Percentiles rank a stretch among this genome's conserved stretches.
These are phyloP conservation scores for Vanderwaltozyma polyspora DNA, from an alignment of 805 yeast genomes.

Conservation along the genomic window DNA sequence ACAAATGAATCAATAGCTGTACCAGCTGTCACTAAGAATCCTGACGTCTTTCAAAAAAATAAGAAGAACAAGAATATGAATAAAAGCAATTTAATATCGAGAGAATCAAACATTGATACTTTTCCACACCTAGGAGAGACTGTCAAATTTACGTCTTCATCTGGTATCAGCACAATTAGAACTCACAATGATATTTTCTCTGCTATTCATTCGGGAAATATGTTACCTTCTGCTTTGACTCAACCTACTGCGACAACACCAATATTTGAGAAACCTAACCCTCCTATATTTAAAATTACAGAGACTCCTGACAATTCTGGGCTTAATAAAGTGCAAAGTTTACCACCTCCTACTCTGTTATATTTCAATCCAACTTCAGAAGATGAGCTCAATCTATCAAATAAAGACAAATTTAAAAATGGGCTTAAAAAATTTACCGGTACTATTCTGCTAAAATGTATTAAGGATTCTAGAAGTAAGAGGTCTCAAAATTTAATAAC, in stretches of 20 bases:
- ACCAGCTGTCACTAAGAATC: background rate
- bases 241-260: background rate
- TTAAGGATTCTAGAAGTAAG: background rate
- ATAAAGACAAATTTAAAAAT: background rate
- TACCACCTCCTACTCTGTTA: background rate
- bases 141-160: background rate
- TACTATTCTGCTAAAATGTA: too few relatives aligned
- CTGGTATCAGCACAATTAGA: background rate
- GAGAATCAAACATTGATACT: too few relatives aligned
- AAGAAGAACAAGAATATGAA: too few relatives aligned
- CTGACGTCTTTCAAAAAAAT: too few relatives aligned
- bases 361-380: background rate
- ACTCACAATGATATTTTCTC: background rate
- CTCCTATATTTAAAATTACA: background rate
- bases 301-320: background rate
- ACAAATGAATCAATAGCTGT: background rate
- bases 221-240: background rate
- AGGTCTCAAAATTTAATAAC: background rate
- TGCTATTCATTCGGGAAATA: background rate
- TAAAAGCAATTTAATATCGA: too few relatives aligned
- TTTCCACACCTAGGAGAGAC: too few relatives aligned
- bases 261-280: background rate
- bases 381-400: background rate
- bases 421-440: background rate
- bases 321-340: background rate